Base-by-base conservation (phyloP, 2,329 filamentous ascomycete genomes). In the Fusarium newnesense region DNA sequence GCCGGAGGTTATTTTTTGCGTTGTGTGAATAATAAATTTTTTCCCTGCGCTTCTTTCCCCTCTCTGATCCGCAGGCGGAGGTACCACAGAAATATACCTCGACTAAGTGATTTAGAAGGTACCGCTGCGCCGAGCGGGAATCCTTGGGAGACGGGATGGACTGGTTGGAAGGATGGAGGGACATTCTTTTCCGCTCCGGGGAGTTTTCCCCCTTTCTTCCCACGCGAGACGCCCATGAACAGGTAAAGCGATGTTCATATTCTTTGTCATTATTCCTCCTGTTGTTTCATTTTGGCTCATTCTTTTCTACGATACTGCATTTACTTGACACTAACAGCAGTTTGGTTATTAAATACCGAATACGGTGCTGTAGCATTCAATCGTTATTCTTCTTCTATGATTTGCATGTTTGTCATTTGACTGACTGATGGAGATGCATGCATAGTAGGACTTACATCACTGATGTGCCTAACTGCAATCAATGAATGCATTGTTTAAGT, bases 11-110 rank as follows among this genome's bases (percentile, higher is more conserved):
- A 77, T 78, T 80, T 80, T 81, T 81, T 80, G 77, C 79, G 77
- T 82, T 83, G 78, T 82, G 81, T 81, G 81, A 81, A 80, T 77
- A 82, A 82, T 81, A 70, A 73, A 83, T 83, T 83, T 82, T 83
- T 83, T 83, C 79, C 54, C 34, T 82, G 40, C 46, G 43, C 81
- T 77, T 79, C 73, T 76, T 73, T 73, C 71, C 72, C 75, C 74
- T 72, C 72, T 63, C 52, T 58, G 67, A 69, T 69, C 67, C 52
- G 67, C 50, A 69, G 66, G 54, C 39, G 43, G 65, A 67, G 67
- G 62, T 64, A 71, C 62, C 65, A 60, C 60, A 34, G 26, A 43
- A 54, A 58, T 61, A 60, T 74, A 69, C 68, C 68, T 57, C 64
- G 49, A 57, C 64, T 74, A 60, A 63, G 47, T 67, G 69, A 70